Percentiles rank a stretch among this genome's conserved stretches.
Evolutionary conservation across 1,284 basidiomycete genomes (phyloP).

Genomic region (Sporisorium reilianum): DNA sequence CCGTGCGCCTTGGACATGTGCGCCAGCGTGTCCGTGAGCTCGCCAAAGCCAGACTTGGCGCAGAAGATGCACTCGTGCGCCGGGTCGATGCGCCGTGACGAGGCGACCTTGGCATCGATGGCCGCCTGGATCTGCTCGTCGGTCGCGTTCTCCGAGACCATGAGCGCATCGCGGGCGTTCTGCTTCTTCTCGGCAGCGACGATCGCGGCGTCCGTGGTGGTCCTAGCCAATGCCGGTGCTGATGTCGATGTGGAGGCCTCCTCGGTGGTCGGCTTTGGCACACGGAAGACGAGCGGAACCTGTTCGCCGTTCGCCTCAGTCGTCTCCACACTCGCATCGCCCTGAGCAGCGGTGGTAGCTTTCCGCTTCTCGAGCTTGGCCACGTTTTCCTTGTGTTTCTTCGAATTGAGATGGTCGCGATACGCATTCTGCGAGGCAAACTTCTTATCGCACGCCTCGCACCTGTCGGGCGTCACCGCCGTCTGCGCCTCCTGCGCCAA

Average conservation of each 20-base stretch:
- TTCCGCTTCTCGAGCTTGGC: conserved; percentile 70
- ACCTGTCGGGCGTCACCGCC: conserved; percentile 30
- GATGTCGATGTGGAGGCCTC: conserved; percentile 5
- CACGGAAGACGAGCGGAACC: conserved; percentile 45
- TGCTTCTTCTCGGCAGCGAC: conserved; percentile 37
- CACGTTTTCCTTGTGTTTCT: conserved; percentile 88
- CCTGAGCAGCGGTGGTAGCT: conserved; percentile 1
- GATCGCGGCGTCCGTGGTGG: conserved; percentile 18
- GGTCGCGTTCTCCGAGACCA: conserved; percentile 51
- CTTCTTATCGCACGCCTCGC: conserved; percentile 76
- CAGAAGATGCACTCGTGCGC: conserved; percentile 80
- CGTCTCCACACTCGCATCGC: not conserved
- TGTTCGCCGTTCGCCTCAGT: conserved; percentile 23
- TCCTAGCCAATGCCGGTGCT: conserved; percentile 11
- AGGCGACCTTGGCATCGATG: conserved; percentile 62
- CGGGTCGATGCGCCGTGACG: conserved; percentile 62
- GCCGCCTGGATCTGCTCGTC: conserved; percentile 64
- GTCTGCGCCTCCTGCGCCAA: conserved; percentile 37
- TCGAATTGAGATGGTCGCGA: conserved; percentile 86
- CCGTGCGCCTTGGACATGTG: conserved; percentile 92
- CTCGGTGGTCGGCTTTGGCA: conserved; percentile 27
- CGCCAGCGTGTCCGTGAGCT: conserved; percentile 78
- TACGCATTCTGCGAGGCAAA: conserved; percentile 92
- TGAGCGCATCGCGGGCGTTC: conserved; percentile 36
- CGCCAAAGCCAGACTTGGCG: conserved; percentile 73